Evolutionary conservation across 345 rosid species (phyloP).

Genomic region (rapeseed (Brassica napus)): DNA sequence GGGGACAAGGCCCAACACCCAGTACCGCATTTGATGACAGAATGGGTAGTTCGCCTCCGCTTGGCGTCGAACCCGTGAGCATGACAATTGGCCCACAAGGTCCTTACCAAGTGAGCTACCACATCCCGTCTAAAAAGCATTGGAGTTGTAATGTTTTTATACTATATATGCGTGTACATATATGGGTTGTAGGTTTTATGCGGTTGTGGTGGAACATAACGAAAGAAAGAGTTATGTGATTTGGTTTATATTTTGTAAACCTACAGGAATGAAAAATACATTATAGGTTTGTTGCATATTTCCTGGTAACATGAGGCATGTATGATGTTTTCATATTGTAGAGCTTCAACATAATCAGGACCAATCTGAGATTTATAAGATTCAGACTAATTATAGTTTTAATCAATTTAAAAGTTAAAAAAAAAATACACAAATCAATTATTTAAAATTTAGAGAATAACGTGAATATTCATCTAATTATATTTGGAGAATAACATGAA

Average conservation of each 20-base stretch:
- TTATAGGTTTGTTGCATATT: background rate
- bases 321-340: background rate
- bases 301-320: background rate
- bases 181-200: slow-evolving; percentile 14
- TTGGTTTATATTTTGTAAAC: background rate
- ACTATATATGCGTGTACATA: slow-evolving; percentile 6
- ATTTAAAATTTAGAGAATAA: too few relatives aligned
- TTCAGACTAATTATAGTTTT: background rate
- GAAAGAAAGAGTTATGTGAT: background rate
- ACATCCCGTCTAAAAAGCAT: too few relatives aligned
- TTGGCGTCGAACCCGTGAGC: too few relatives aligned
- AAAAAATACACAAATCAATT: too few relatives aligned
- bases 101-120: too few relatives aligned
- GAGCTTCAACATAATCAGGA: background rate
- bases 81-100: too few relatives aligned
- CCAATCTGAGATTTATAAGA: background rate
- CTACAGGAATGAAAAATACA: background rate
- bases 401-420: too few relatives aligned
- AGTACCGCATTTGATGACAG: too few relatives aligned
- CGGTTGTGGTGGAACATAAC: background rate
- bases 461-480: too few relatives aligned
- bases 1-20: too few relatives aligned
- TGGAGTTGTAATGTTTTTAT: background rate
- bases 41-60: too few relatives aligned
- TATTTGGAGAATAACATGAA: too few relatives aligned